Base-by-base conservation (phyloP, 2,329 filamentous ascomycete species). In the Magnaporthiopsis poae region DNA sequence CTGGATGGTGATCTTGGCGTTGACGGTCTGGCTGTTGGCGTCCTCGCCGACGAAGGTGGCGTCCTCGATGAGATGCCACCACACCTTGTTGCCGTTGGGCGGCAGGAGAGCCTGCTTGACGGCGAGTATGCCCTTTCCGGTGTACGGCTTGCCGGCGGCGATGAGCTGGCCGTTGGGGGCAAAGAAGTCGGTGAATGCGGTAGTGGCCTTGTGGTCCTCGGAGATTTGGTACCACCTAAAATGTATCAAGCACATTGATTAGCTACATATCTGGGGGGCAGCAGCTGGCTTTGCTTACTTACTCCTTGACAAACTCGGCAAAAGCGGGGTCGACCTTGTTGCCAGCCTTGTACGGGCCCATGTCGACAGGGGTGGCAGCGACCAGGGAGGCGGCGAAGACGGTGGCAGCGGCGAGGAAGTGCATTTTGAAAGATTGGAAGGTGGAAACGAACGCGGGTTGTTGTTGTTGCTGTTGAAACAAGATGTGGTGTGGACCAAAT, bases 31-130 rank as follows among this genome's bases (percentile, higher is more conserved):
- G 3, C 61, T 63, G 52, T 61, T 64, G 5, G 63, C 36, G 31
- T 67, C 67, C 61, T 69, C 68, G 18, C 60, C 61, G n/a, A 69
- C 61, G 8, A 69, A 46, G 9, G 64, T 63, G 61, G 68, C 64
- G 36, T 67, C 65, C 21, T 66, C n/a, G 31, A 69, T 69, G 3
- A 66, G 60, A 15, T 69, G 68, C 68, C 68, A 69, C 68, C 68
- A 69, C 13, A 67, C 61, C 56, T 69, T 69, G 67, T 68, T 69
- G 27, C 68, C 68, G 9, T 62, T 63, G 21, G 63, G 67, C 1
- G 68, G 67, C n/a, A 69, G 56, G 7, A 69, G 68, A 2, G 52
- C 61, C 63, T 68, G 65, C 63, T 68, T 68, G 31, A 69, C 63
- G 18, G 13, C 67, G 5, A 67, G 65, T 25, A 69, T 69, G 1